A percentile compares a stretch with the other conserved stretches of the same genome.
Conservation (phyloP, 352 stramenopile genomes). For the Phytophthora podocarpi region DNA sequence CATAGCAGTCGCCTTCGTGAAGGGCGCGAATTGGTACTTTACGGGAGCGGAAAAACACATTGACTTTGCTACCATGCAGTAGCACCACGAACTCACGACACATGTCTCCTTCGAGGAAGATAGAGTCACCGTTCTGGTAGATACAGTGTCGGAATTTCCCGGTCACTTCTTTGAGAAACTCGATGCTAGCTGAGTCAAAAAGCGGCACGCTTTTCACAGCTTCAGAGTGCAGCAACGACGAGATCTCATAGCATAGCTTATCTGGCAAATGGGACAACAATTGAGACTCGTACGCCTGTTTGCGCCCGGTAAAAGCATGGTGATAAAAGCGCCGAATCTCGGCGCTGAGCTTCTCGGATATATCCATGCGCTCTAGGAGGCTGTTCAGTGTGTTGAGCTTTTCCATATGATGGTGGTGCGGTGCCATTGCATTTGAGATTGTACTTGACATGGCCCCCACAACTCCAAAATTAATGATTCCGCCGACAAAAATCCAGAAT, state of each 20-base stretch:
- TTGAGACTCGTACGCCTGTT: slow-evolving; percentile 74
- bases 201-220: slow-evolving; percentile 58
- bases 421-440: slow-evolving; percentile 69
- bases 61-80: slow-evolving; percentile 58
- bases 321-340: slow-evolving; percentile 83
- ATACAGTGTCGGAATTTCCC: slow-evolving; percentile 76
- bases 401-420: slow-evolving; percentile 69
- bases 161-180: slow-evolving; percentile 81
- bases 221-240: slow-evolving; percentile 66
- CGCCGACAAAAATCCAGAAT: slow-evolving; percentile 76
- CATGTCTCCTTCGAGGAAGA: slow-evolving; percentile 69
- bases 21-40: slow-evolving; percentile 59
- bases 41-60: slow-evolving; percentile 60
- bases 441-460: slow-evolving; percentile 84
- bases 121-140: slow-evolving; percentile 75
- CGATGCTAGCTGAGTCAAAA: slow-evolving; percentile 65
- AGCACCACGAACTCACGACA: slow-evolving; percentile 79
- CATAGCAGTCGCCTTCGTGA: slow-evolving; percentile 72
- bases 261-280: slow-evolving; percentile 70
- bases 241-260: slow-evolving; percentile 79
- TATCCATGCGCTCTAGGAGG: slow-evolving; percentile 61
- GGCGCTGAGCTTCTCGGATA: slow-evolving; percentile 53
- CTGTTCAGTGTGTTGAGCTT: slow-evolving; percentile 71
- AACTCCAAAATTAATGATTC: slow-evolving; percentile 80
- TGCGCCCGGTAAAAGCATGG: slow-evolving; percentile 60